Conservation (phyloP, 108 stramenopile species). For the Fistulifera pelliculosa region DNA sequence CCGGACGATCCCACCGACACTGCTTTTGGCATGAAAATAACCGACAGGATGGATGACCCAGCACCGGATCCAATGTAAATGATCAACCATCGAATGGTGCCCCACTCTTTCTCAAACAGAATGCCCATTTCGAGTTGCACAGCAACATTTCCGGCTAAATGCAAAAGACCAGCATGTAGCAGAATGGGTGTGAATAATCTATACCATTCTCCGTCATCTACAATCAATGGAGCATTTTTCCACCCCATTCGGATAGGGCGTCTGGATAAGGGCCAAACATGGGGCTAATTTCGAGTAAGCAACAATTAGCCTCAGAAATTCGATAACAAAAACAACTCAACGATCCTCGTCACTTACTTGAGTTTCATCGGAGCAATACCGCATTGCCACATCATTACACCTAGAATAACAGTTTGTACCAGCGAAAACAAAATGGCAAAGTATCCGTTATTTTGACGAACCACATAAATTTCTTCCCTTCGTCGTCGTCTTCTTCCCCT, state of each 20-base stretch:
- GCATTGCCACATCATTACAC: slow-evolving; percentile 67
- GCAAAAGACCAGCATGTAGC: slow-evolving; percentile 76
- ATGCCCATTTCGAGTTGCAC: slow-evolving; percentile 74
- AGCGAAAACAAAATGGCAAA: slow-evolving; percentile 42
- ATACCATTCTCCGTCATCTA: slow-evolving; percentile 70
- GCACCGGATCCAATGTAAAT: slow-evolving; percentile 59
- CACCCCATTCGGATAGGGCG: slow-evolving; percentile 77
- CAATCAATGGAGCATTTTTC: slow-evolving; percentile 73
- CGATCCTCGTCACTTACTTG: background rate
- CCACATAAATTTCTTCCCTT: slow-evolving; percentile 39
- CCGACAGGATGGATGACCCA: slow-evolving; percentile 45
- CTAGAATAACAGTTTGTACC: slow-evolving; percentile 41
- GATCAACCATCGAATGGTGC: slow-evolving; percentile 47
- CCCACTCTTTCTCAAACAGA: slow-evolving; percentile 83
- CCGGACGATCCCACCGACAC: slow-evolving; percentile 73
- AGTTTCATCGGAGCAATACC: background rate
- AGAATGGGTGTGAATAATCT: slow-evolving; percentile 71
- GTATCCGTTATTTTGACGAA: slow-evolving; percentile 55
- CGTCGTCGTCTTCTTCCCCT: slow-evolving; percentile 5
- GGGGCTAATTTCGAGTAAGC: slow-evolving; percentile 14
- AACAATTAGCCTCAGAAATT: slow-evolving; percentile 36
- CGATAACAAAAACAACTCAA: slow-evolving; percentile 21
- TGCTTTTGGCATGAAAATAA: slow-evolving; percentile 58
- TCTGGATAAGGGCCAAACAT: slow-evolving; percentile 83
- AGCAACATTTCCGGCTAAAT: slow-evolving; percentile 58